Base-by-base conservation (phyloP, 768 basidiomycete species). In the Tulasnella sp. region DNA sequence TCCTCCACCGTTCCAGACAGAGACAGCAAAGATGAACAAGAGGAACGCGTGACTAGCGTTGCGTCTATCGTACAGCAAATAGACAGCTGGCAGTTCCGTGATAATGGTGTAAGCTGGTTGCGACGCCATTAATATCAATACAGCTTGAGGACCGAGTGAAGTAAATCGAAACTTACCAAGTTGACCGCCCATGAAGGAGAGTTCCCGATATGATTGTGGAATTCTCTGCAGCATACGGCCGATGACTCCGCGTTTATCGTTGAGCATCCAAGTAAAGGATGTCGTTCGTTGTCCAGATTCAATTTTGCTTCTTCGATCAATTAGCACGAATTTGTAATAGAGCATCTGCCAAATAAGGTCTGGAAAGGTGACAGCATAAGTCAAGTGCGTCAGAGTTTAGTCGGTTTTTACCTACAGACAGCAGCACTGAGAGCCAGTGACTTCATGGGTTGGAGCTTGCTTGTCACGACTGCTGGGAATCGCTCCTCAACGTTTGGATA, bases 301-400 rank as follows among this genome's bases (percentile, higher is more conserved):
- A 54, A 98, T 89, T 70, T 96, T 95, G 33, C 73, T 77, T 48
- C 83, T 79, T 24, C 90, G 81, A 56, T 93, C 83, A 53, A 93
- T 73, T 35, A 93, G 75, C 44, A 98, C 77, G 64, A 93, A 88
- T 79, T 95, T 93, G 83, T 88, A 96, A 61, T 98, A 98, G 25
- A 90, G 65, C 27, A 81, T 61, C 69, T 98, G 93, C 93, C 93
- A 98, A 29, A 86, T 72, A 31, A 87, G 68, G 64, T 95, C 92
- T 98, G 57, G 24, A 12, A 13, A 15, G 29, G 28, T 22, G 12
- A 50, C 24, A 27, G 5, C 4, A 15, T 49, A n/a, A 44, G 48
- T 37, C 15, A 27, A 37, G 15, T 10, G 20, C 29, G 24, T 3
- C 29, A 33, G 34, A 16, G n/a, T 24, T 53, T 29, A 44, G 46